phyloP scores from a whole-genome alignment of 2,329 filamentous ascomycete genomes.

The Fusarium domesticum region DNA sequence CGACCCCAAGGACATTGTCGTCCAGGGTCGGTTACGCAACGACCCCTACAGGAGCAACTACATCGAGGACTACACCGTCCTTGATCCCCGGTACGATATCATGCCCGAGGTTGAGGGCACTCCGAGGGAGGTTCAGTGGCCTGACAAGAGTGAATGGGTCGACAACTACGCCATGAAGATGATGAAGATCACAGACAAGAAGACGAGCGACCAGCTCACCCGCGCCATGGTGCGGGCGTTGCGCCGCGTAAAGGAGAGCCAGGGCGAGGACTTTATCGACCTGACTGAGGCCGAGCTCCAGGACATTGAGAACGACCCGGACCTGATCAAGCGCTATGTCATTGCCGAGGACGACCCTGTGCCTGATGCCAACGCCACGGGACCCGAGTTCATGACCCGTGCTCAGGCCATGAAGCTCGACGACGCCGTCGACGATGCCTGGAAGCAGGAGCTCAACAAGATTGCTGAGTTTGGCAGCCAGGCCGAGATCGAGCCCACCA shows the following conservation, averaged over 20 bases:
- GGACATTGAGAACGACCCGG: slow-evolving; percentile 40
- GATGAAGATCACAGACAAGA: slow-evolving; percentile 41
- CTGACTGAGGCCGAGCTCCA: slow-evolving; percentile 49
- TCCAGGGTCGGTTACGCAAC: slow-evolving; percentile 67
- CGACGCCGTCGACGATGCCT: slow-evolving; percentile 36
- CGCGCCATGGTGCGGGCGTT: slow-evolving; percentile 42
- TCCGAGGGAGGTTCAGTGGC: slow-evolving; percentile 55
- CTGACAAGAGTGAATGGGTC: slow-evolving; percentile 56
- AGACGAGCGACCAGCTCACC: slow-evolving; percentile 42
- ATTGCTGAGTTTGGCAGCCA: slow-evolving; percentile 32
- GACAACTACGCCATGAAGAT: slow-evolving; percentile 55
- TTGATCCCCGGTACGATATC: slow-evolving; percentile 76
- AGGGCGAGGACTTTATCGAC: slow-evolving; percentile 44
- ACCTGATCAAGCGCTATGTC: slow-evolving; percentile 39
- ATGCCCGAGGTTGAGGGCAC: slow-evolving; percentile 49
- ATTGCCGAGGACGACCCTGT: slow-evolving; percentile 30
- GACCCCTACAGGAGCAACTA: slow-evolving; percentile 74
- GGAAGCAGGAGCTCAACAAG: slow-evolving; percentile 39
- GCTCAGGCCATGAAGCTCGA: slow-evolving; percentile 38
- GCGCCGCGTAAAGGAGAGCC: slow-evolving; percentile 41
- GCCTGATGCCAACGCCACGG: slow-evolving; percentile 24
- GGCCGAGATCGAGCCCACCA: slow-evolving; percentile 32
- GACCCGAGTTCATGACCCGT: slow-evolving; percentile 31
- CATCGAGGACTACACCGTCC: slow-evolving; percentile 75
- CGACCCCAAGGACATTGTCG: slow-evolving; percentile 67